Conservation (phyloP, 345 rosid genomes). For the Syzygium oleosum region DNA sequence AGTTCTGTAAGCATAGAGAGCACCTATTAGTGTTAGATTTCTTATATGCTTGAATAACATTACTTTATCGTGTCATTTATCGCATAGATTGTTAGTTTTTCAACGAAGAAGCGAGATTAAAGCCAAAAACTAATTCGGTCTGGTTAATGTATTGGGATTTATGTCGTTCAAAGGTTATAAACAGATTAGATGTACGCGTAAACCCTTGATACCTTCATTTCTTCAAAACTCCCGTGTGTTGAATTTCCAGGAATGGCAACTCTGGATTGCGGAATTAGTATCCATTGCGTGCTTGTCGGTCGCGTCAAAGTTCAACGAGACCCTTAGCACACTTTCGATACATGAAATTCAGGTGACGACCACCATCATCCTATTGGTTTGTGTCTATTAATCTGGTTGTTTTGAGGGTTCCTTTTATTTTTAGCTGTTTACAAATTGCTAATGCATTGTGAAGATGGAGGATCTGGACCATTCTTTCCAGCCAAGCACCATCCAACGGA, state of each 20-base stretch:
- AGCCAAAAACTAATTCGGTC: background rate
- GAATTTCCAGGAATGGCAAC: slow-evolving; percentile 45
- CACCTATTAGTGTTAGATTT: background rate
- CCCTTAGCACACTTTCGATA: slow-evolving; percentile 22
- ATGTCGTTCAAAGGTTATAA: background rate
- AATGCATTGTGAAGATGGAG: slow-evolving; percentile 29
- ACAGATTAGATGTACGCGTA: background rate
- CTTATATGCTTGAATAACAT: background rate
- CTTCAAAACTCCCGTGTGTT: background rate
- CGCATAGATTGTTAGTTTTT: background rate
- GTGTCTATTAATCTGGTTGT: background rate
- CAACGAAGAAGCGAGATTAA: background rate
- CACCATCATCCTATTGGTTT: background rate
- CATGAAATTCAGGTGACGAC: slow-evolving; percentile 52
- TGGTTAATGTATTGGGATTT: background rate
- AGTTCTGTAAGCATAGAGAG: background rate
- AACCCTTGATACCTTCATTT: background rate
- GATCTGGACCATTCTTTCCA: slow-evolving; percentile 49
- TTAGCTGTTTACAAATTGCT: background rate
- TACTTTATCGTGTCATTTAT: background rate
- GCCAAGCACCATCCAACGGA: slow-evolving; percentile 34
- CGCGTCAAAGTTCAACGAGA: slow-evolving; percentile 59
- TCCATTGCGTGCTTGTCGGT: slow-evolving; percentile 56
- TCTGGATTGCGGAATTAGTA: slow-evolving; percentile 65
- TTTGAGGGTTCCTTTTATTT: background rate